These are phyloP conservation scores for Coelastrella sp. DNA, from an alignment of 139 green algal genomes.

Conservation along the genomic window DNA sequence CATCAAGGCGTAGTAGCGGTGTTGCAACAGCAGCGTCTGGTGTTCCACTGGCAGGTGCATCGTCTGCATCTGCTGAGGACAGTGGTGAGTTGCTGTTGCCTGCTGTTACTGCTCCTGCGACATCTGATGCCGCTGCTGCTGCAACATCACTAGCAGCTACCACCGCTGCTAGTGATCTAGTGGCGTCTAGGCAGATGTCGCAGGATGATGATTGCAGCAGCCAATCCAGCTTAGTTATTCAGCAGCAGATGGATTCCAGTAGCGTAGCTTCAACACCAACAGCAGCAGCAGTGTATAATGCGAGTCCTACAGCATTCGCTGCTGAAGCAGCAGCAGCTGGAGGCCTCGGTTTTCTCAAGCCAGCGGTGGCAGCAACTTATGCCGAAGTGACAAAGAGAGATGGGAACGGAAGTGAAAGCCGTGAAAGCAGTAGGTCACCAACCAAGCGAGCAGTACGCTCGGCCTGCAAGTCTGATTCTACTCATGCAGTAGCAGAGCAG, in stretches of 20 bases:
- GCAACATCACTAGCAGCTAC: neutral
- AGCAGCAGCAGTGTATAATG: conserved; percentile 32
- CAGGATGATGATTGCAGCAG: too few relatives aligned
- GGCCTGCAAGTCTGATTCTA: neutral
- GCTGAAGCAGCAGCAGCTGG: neutral
- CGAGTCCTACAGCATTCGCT: neutral
- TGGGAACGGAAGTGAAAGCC: neutral
- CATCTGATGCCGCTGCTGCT: neutral
- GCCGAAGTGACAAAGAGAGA: neutral
- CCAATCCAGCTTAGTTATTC: too few relatives aligned
- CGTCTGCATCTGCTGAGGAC: neutral
- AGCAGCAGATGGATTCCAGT: neutral
- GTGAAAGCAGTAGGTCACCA: conserved; percentile 4
- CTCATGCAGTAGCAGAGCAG: neutral
- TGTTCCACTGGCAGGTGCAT: neutral
- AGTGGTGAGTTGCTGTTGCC: neutral
- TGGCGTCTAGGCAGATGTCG: too few relatives aligned
- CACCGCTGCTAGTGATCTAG: neutral
- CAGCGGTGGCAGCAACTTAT: neutral
- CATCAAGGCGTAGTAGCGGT: neutral
- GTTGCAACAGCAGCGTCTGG: neutral
- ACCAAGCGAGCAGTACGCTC: neutral
- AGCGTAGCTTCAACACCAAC: conserved; percentile 12
- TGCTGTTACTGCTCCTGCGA: neutral
- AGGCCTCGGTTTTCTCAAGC: neutral